Base-by-base conservation (phyloP, 2,329 filamentous ascomycete genomes). In the Metarhizium album region DNA sequence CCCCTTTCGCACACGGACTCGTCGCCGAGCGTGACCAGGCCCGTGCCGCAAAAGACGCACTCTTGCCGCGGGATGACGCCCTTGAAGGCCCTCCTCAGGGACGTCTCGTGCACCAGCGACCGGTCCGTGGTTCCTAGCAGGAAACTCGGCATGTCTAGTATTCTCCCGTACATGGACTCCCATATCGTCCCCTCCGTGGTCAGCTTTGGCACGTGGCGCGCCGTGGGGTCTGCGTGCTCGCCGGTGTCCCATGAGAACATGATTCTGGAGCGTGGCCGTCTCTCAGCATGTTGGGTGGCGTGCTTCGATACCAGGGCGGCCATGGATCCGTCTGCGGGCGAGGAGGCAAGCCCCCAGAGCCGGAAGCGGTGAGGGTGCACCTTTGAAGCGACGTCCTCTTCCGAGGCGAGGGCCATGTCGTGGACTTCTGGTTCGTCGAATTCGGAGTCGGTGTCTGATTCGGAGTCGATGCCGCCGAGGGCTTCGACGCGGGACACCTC, bases 101-200 rank as follows among this genome's bases (percentile, higher is more conserved):
- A 54, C 2, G 57, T 62, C 13, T 60, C 52, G 22, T 54, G 53
- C 1, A 27, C 48, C 52, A 3, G 43, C 24, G 2, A 48, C 55
- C 33, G 47, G 54, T 42, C 60, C 57, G 23, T 58, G 52, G 6
- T 57, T 47, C 18, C 54, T 46, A 16, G 65, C 64, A 48, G 20
- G 22, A 71, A 65, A 3, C 72, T 74, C 0, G 70, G 66, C 2
- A 79, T 72, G 2, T 69, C 65, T 0, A 68, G 64, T 0, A 74
- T 75, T n/a, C 65, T 65, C 18, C 75, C 77, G 57, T 82, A 81
- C 73, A 81, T 77, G 71, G 74, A 79, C 54, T 80, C 74, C 72
- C 78, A 81, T 43, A 76, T 67, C 37, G 66, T 65, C 0, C 71
- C 78, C 60, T 82, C 79, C 2, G 77, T 78, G n/a, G 74, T 75